phyloP scores from a whole-genome alignment of 768 basidiomycete genomes.

The Boletus pseudo-olivaceus region DNA sequence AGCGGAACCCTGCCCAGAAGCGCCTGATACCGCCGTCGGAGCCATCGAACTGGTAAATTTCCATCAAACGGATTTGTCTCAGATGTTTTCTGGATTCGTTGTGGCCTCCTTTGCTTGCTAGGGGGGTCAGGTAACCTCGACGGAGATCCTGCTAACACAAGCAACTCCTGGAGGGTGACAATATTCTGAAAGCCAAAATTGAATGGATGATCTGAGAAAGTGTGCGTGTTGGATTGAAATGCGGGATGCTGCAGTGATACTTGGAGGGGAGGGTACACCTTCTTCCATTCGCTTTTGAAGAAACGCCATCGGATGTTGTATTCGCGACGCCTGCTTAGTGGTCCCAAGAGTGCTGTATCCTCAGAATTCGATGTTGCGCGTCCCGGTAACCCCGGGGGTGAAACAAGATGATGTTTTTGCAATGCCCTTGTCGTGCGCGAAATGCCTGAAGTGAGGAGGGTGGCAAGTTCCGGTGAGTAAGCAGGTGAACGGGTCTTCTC shows the following conservation, averaged over 20 bases:
- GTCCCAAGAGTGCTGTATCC: conserved; percentile 58
- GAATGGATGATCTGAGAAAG: conserved; percentile 27
- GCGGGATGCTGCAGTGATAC: conserved; percentile 29
- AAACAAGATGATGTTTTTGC: conserved; percentile 35
- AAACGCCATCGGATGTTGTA: conserved; percentile 70
- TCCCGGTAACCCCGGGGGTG: conserved; percentile 55
- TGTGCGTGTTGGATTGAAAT: conserved; percentile 3
- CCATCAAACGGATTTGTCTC: conserved; percentile 16
- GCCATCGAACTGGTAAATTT: conserved; percentile 25
- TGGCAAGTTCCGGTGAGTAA: conserved; percentile 58
- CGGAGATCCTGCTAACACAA: conserved; percentile 40
- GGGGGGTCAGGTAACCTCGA: conserved; percentile 29
- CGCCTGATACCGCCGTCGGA: conserved; percentile 52
- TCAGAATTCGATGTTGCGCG: conserved; percentile 55
- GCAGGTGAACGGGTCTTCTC: conserved; percentile 59
- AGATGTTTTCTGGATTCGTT: neutral
- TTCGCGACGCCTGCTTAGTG: conserved; percentile 69
- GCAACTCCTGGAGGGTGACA: conserved; percentile 43
- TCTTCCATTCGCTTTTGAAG: conserved; percentile 52
- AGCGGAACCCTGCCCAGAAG: conserved; percentile 62
- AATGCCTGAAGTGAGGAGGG: conserved; percentile 53
- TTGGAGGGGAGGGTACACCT: conserved; percentile 59
- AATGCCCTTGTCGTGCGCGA: conserved; percentile 49
- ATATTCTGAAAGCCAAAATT: conserved; percentile 41
- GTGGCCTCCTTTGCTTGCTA: conserved; percentile 20